Evolutionary conservation across 2,329 filamentous ascomycete genomes (phyloP), one percentile per base, ranked within the genome.

Genomic region (Waltergamsia citrina): DNA sequence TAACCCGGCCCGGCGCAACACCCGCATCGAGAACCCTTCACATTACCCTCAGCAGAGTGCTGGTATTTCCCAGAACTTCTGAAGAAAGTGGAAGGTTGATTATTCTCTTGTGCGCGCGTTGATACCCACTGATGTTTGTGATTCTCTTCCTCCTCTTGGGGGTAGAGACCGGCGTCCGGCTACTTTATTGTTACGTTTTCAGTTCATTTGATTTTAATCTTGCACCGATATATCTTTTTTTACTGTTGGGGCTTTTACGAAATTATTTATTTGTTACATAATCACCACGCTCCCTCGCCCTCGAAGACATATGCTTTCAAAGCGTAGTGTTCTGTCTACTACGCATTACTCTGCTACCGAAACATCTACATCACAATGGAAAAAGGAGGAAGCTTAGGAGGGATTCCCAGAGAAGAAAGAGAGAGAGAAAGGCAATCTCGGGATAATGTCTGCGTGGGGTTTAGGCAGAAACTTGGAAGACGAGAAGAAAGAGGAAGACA

Each of bases 31-130:
- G 63, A 94, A 82, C 53, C 81, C 86, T 3, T 76, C 84, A 29
- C 84, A 92, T 41, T 93, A 85, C 50, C 88, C 90, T 9, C 85
- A 93, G 52, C 87, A 94, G 64, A 94, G 85, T 49, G 85, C 85
- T 25, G 92, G 92, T 38, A 95, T 98, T 49, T 85, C 92, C 21
- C 92, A 96, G 61, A 98, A 98, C 59, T 98, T 98, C 50, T 96
- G 74, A 56, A 18, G 4, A n/a, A n/a, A n/a, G n/a, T n/a, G n/a
- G n/a, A n/a, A n/a, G n/a, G n/a, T n/a, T n/a, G n/a, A n/a, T n/a
- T n/a, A n/a, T n/a, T n/a, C n/a, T n/a, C n/a, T n/a, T n/a, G n/a
- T n/a, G n/a, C n/a, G n/a, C n/a, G n/a, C n/a, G n/a, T n/a, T n/a
- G n/a, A n/a, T n/a, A n/a, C n/a, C n/a, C n/a, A n/a, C n/a, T n/a